Evolutionary conservation across 352 stramenopile genomes (phyloP).

Genomic region (Phytopythium vexans): DNA sequence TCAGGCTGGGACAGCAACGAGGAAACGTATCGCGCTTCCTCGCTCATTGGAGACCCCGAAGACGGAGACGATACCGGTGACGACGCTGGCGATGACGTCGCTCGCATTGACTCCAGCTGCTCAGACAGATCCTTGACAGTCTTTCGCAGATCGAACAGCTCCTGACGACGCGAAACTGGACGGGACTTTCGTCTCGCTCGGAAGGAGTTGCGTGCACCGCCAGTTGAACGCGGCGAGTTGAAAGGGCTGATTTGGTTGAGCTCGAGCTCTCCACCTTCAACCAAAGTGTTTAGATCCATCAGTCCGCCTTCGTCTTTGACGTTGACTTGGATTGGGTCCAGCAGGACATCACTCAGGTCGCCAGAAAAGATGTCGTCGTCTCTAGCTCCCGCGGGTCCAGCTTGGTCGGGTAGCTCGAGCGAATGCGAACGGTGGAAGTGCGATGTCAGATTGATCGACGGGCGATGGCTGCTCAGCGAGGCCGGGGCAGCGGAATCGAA

Average conservation of each 20-base stretch:
- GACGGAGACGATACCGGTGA: no score
- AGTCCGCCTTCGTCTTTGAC: no score
- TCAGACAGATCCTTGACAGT: neutral
- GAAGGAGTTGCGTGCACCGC: no score
- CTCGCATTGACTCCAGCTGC: constrained; percentile 2
- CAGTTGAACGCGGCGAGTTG: no score
- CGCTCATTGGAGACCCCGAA: neutral
- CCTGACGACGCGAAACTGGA: neutral
- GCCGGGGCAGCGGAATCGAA: neutral
- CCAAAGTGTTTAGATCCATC: no score
- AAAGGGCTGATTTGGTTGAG: no score
- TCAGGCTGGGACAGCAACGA: neutral
- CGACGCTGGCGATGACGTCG: neutral
- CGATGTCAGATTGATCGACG: constrained; percentile 1
- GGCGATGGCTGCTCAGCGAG: no score
- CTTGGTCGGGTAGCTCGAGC: neutral
- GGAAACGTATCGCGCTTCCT: neutral
- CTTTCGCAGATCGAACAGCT: constrained; percentile 1
- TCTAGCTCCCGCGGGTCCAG: no score
- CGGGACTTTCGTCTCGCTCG: neutral
- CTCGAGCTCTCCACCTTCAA: no score
- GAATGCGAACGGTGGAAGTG: constrained; percentile 3
- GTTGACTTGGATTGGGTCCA: no score
- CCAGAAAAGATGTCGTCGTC: neutral
- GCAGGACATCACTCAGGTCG: no score